Evolutionary conservation across 805 yeast genomes (phyloP).

Genomic region (Phaffomyces opuntiae): DNA sequence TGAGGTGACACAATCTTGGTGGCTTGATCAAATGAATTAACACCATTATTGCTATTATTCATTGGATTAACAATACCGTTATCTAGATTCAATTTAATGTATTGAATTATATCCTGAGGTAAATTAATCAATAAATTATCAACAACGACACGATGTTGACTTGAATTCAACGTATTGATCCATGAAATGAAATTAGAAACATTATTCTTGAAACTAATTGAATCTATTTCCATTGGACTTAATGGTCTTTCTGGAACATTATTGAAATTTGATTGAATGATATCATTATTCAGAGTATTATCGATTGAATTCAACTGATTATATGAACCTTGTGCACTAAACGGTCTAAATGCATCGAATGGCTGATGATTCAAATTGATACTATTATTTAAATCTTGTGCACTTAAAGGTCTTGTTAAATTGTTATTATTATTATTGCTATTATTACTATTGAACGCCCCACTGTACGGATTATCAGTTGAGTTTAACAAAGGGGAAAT

Average conservation of each 20-base stretch:
- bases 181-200: slow-evolving; percentile 43
- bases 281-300: slow-evolving; percentile 2
- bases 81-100: slow-evolving; percentile 39
- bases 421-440: neutral
- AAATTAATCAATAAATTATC: slow-evolving; percentile 46
- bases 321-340: slow-evolving; percentile 12
- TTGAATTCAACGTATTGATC: slow-evolving; percentile 43
- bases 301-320: slow-evolving; percentile 3
- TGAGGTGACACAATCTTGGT: slow-evolving; percentile 15
- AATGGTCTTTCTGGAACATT: slow-evolving; percentile 23
- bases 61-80: slow-evolving; percentile 4
- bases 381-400: no score
- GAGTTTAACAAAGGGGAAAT: slow-evolving; percentile 22
- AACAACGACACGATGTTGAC: slow-evolving; percentile 45
- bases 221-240: slow-evolving; percentile 25
- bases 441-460: slow-evolving; percentile 7
- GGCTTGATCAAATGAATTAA: neutral
- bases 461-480: slow-evolving; percentile 11
- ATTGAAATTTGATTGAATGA: neutral
- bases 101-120: slow-evolving; percentile 43
- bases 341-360: slow-evolving; percentile 16
- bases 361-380: neutral
- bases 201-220: slow-evolving; percentile 40
- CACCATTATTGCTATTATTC: neutral
- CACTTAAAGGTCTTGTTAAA: slow-evolving; percentile 20